These are phyloP conservation scores for Fusarium sp. DNA, from an alignment of 2,329 filamentous ascomycete species.

Conservation along the genomic window DNA sequence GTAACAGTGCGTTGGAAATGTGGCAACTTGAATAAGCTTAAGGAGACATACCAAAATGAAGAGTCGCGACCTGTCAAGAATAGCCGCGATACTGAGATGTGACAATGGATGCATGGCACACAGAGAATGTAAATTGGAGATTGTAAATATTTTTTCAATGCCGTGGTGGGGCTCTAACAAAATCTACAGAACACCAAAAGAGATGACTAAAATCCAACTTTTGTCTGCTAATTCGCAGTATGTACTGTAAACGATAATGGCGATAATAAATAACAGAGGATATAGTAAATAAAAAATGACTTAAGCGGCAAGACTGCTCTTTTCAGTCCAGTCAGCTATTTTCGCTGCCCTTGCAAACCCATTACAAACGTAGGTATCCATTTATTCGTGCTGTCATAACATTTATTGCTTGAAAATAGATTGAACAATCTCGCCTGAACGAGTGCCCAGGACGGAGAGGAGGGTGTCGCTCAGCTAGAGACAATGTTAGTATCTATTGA, in stretches of 20 bases:
- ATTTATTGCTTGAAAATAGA: conserved; percentile 69
- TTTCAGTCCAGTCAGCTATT: conserved; percentile 31
- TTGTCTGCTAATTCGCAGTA: conserved; percentile 7
- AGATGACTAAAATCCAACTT: conserved; percentile 8
- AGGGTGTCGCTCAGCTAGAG: conserved; percentile 80
- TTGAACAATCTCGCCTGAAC: conserved; percentile 81
- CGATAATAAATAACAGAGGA: conserved; percentile 17
- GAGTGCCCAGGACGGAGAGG: conserved; percentile 78
- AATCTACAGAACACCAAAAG: conserved; percentile 28
- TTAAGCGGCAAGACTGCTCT: conserved; percentile 16
- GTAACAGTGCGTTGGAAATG: not conserved
- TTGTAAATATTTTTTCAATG: conserved; percentile 2
- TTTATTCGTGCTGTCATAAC: conserved; percentile 34
- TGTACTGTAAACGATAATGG: conserved; percentile 13
- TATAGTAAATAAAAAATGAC: conserved; percentile 21
- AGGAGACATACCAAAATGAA: not conserved
- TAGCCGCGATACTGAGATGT: not conserved
- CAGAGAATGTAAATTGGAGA: not conserved
- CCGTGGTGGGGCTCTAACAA: conserved; percentile 15
- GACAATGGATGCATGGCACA: not conserved
- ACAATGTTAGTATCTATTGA: conserved; percentile 29
- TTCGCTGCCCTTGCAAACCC: conserved; percentile 37
- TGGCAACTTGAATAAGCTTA: not conserved
- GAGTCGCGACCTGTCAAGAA: not conserved
- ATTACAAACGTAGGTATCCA: conserved; percentile 37